Percentiles rank a stretch among this genome's conserved stretches.
Evolutionary conservation across 768 basidiomycete genomes (phyloP).

Genomic region (Boletus patriciae): DNA sequence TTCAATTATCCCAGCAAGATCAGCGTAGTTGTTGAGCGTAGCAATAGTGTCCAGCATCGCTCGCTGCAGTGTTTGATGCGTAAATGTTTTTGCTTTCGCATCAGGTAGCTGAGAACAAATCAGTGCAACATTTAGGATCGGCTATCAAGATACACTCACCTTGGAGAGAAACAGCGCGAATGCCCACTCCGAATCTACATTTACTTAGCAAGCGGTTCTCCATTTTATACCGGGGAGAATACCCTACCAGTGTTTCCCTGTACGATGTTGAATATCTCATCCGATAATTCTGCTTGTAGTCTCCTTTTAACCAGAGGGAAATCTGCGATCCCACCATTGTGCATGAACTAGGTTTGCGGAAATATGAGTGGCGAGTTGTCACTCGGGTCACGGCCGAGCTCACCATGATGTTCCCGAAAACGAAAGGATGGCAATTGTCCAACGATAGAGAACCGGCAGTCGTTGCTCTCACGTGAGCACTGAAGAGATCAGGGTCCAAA

Average conservation of each 20-base stretch:
- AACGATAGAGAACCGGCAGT: constrained; percentile 89
- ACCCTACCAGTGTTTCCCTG: constrained; percentile 86
- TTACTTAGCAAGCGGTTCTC: neutral
- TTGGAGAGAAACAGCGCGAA: constrained; percentile 90
- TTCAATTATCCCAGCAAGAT: constrained; percentile 72
- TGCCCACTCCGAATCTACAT: constrained; percentile 91
- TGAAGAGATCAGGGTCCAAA: constrained; percentile 25
- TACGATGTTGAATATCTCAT: constrained; percentile 83
- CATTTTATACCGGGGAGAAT: neutral
- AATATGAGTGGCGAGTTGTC: neutral
- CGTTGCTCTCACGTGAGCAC: constrained; percentile 91
- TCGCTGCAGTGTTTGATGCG: constrained; percentile 65
- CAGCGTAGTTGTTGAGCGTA: constrained; percentile 71
- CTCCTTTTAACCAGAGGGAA: constrained; percentile 80
- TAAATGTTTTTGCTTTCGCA: constrained; percentile 73
- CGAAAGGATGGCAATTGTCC: constrained; percentile 96
- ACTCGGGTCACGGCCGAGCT: neutral
- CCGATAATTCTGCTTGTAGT: constrained; percentile 72
- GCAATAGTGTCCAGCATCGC: constrained; percentile 91
- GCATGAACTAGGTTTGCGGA: constrained; percentile 74
- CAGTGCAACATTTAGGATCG: constrained; percentile 2
- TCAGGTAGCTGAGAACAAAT: constrained; percentile 63
- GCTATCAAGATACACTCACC: constrained; percentile 37
- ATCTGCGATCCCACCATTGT: constrained; percentile 90
- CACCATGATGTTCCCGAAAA: constrained; percentile 91